phyloP scores from a whole-genome alignment of 805 yeast genomes.

The Cyberlindnera veronae region DNA sequence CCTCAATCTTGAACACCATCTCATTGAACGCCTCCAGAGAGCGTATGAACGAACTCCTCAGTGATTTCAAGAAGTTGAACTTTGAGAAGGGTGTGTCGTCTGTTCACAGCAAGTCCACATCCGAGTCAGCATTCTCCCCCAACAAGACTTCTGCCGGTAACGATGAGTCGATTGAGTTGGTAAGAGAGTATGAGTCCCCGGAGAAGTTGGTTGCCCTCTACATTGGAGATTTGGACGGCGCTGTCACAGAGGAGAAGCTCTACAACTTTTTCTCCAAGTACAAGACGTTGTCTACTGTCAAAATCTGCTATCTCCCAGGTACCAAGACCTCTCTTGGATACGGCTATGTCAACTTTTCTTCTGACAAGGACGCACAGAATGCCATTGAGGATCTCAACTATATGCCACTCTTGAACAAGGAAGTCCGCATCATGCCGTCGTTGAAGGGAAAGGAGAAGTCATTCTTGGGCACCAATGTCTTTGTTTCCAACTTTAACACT shows the following conservation, averaged over 20 bases:
- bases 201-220: constrained; percentile 32
- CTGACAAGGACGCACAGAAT: constrained; percentile 45
- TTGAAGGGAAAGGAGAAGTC: constrained; percentile 40
- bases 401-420: constrained; percentile 36
- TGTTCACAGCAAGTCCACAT: neutral
- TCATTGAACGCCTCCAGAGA: constrained; percentile 26
- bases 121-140: neutral
- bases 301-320: constrained; percentile 53
- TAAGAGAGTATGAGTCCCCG: constrained; percentile 13
- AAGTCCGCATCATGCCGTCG: constrained; percentile 55
- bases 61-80: constrained; percentile 26
- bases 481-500: constrained; percentile 40
- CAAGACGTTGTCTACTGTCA: constrained; percentile 52
- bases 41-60: constrained; percentile 26
- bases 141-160: constrained; percentile 9
- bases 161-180: constrained; percentile 18
- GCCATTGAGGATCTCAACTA: constrained; percentile 61
- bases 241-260: constrained; percentile 48
- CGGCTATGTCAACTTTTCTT: constrained; percentile 65
- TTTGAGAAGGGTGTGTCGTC: neutral
- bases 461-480: constrained; percentile 46
- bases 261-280: constrained; percentile 39
- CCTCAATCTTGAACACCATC: constrained; percentile 19
- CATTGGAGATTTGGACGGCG: constrained; percentile 57
- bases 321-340: constrained; percentile 62